Evolutionary conservation across 2,329 filamentous ascomycete species (phyloP).

Genomic region (Penicillium sp.): DNA sequence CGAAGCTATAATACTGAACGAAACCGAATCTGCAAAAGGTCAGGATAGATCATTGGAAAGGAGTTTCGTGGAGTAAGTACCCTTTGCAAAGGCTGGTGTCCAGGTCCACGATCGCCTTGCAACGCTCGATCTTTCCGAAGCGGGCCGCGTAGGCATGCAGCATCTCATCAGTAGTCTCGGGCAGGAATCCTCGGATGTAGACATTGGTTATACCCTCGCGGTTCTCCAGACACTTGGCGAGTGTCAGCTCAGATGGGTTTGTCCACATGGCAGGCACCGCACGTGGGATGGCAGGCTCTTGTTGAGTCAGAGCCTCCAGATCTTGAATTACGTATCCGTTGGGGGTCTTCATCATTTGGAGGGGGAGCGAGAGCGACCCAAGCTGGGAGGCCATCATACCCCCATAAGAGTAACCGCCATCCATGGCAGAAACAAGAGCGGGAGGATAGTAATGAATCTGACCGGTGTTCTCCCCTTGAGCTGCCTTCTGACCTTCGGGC

Average conservation of each 20-base stretch:
- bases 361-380: conserved; percentile 30
- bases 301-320: conserved; percentile 58
- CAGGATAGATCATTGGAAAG: conserved; percentile 7
- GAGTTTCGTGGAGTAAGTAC: conserved; percentile 44
- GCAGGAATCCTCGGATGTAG: conserved; percentile 91
- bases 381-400: conserved; percentile 55
- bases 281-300: conserved; percentile 73
- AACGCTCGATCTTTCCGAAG: conserved; percentile 90
- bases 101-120: conserved; percentile 96
- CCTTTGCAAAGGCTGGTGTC: conserved; percentile 91
- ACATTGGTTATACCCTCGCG: conserved; percentile 93
- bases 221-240: conserved; percentile 91
- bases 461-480: conserved; percentile 53
- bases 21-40: conserved; percentile 70
- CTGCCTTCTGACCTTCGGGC: conserved; percentile 37
- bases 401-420: conserved; percentile 53
- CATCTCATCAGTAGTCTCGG: conserved; percentile 87
- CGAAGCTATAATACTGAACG: conserved; percentile 82
- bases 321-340: conserved; percentile 41
- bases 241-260: conserved; percentile 75
- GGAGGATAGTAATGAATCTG: conserved; percentile 54
- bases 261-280: conserved; percentile 80
- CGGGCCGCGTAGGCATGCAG: conserved; percentile 71
- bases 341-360: conserved; percentile 41
- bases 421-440: conserved; percentile 45